A percentile compares a stretch with the other conserved stretches of the same genome.
Evolutionary conservation across 139 green algal species (phyloP).

Genomic region (Closterium sp.): DNA sequence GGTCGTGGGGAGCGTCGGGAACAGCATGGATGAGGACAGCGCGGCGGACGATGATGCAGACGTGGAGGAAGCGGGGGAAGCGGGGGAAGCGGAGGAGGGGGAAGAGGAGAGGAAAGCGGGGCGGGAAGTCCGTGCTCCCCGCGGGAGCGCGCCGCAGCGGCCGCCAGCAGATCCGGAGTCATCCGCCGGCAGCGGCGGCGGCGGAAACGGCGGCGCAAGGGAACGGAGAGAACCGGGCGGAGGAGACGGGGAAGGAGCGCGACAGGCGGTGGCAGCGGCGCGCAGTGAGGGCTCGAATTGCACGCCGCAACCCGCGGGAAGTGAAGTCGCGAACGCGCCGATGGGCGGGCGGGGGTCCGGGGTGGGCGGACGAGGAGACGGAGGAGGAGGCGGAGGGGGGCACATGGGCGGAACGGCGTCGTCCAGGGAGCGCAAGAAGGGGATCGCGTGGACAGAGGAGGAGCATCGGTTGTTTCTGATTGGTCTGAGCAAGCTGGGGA

Average conservation of each 20-base stretch:
- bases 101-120: not conserved
- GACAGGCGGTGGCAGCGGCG: not conserved
- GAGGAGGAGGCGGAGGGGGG: not conserved
- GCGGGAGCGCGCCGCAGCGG: not conserved
- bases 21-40: not conserved
- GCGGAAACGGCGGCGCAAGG: no score
- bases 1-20: not conserved
- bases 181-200: not conserved
- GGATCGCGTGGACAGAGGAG: constrained; percentile 74
- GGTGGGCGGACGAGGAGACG: not conserved
- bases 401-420: not conserved
- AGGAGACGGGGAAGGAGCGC: not conserved
- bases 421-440: not conserved
- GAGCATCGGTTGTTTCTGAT: constrained; percentile 80
- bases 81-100: no score
- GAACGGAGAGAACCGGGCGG: no score
- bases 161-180: not conserved
- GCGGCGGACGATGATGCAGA: not conserved
- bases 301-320: not conserved
- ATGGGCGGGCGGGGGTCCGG: not conserved
- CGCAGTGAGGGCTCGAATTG: not conserved
- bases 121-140: not conserved
- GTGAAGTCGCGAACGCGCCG: not conserved
- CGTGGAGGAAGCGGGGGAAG: not conserved
- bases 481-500: constrained; percentile 72